Evolutionary conservation across 495 filamentous ascomycete genomes (phyloP).

Genomic region (Lepraria neglecta): DNA sequence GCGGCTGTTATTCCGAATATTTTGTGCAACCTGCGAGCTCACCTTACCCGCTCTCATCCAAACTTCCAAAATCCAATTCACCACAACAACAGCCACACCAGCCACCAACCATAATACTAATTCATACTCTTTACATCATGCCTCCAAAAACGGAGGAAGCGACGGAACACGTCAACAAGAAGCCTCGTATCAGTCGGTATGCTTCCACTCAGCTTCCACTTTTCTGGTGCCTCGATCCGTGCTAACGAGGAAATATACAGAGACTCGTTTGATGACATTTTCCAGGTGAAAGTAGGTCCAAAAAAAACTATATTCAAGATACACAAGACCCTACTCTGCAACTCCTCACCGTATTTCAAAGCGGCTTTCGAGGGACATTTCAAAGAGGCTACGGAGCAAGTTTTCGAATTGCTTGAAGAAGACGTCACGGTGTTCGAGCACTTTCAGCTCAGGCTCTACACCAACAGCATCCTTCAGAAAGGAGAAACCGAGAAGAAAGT

Average conservation of each 20-base stretch:
- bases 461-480: background rate
- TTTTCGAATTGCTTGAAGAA: background rate
- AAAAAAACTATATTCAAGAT: background rate
- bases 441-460: background rate
- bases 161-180: background rate
- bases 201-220: background rate
- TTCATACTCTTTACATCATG: no score
- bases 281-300: background rate
- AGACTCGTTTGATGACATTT: background rate
- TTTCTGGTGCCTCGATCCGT: no score
- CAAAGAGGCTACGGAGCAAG: background rate
- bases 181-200: background rate
- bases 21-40: no score
- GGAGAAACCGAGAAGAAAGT: background rate
- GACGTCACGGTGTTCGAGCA: background rate
- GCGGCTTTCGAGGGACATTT: background rate
- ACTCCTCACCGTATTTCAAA: background rate
- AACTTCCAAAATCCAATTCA: no score
- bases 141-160: no score
- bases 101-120: no score
- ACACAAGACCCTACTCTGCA: conserved; percentile 10
- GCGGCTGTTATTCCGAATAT: no score
- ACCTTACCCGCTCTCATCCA: no score
- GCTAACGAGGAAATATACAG: background rate
- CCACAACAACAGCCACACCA: no score